Conservation (phyloP, 257 asterid species). For the Solanum tarapatanum region DNA sequence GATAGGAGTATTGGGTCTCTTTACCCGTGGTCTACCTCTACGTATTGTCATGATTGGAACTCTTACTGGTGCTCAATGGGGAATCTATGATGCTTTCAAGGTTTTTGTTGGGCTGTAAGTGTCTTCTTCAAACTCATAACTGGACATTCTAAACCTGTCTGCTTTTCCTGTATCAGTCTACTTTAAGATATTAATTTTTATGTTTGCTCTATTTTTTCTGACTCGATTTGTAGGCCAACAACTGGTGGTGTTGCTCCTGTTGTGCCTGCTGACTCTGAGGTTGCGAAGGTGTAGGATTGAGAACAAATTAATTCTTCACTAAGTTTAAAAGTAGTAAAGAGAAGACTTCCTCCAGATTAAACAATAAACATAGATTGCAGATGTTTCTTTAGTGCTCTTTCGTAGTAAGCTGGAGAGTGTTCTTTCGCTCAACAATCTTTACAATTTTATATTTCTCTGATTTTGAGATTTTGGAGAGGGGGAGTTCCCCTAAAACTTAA, state of each 20-base stretch:
- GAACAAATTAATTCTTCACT: background rate
- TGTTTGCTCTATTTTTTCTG: background rate
- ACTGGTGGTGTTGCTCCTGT: constrained; percentile 67
- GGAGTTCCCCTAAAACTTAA: constrained; percentile 1
- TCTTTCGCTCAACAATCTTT: background rate
- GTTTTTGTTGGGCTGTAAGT: constrained; percentile 90
- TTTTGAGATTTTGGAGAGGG: background rate
- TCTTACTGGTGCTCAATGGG: constrained; percentile 99
- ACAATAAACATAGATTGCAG: constrained; percentile 27
- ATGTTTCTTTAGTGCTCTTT: background rate
- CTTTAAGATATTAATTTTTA: background rate
- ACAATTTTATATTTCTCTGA: background rate
- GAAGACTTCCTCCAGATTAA: constrained; percentile 4
- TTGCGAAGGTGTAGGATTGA: constrained; percentile 31
- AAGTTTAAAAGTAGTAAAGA: constrained; percentile 6
- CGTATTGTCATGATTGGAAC: constrained; percentile 97
- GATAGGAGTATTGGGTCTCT: constrained; percentile 65
- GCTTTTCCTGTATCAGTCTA: background rate
- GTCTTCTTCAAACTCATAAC: background rate
- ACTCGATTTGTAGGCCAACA: constrained; percentile 48
- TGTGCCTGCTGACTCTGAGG: constrained; percentile 22
- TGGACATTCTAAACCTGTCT: background rate
- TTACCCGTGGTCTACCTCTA: constrained; percentile 85
- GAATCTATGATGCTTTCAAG: constrained; percentile 90
- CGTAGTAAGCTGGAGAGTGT: constrained; percentile 12